These are phyloP conservation scores for Miscanthus sacchariflorus DNA, from an alignment of 202 grass and related monocot genomes.

Conservation along the genomic window DNA sequence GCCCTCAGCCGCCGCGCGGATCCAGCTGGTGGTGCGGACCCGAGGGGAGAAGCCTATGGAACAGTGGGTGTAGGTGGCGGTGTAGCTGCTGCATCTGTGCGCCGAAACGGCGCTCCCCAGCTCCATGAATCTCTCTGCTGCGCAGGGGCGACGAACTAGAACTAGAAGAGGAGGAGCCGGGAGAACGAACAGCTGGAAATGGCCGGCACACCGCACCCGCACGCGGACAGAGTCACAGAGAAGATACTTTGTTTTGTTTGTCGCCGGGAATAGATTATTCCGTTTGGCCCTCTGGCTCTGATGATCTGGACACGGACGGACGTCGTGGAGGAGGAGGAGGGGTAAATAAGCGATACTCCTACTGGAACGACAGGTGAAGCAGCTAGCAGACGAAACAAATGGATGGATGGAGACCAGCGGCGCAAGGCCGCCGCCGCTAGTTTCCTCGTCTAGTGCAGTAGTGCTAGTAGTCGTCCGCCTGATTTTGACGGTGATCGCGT, in stretches of 20 bases:
- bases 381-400: neutral
- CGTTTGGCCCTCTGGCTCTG: neutral
- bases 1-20: conserved; percentile 48
- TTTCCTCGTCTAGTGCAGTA: neutral
- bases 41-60: conserved; percentile 44
- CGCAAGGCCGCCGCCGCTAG: conserved; percentile 5
- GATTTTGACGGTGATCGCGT: neutral
- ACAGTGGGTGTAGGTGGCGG: conserved; percentile 36
- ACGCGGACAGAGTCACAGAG: neutral
- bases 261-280: neutral
- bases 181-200: neutral
- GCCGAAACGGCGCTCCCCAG: neutral
- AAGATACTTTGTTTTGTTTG: conserved; percentile 19
- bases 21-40: neutral
- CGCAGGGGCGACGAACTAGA: neutral
- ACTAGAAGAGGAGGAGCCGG: too few species aligned
- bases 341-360: conserved; percentile 7
- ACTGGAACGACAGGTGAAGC: neutral
- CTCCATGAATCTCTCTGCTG: conserved; percentile 2
- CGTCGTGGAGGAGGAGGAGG: neutral
- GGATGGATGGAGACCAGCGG: conserved; percentile 1
- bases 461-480: neutral
- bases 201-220: neutral
- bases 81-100: conserved; percentile 22
- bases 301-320: conserved; percentile 1